phyloP scores from a whole-genome alignment of 148 eudicot genomes.

The Rhododendron vialii region DNA sequence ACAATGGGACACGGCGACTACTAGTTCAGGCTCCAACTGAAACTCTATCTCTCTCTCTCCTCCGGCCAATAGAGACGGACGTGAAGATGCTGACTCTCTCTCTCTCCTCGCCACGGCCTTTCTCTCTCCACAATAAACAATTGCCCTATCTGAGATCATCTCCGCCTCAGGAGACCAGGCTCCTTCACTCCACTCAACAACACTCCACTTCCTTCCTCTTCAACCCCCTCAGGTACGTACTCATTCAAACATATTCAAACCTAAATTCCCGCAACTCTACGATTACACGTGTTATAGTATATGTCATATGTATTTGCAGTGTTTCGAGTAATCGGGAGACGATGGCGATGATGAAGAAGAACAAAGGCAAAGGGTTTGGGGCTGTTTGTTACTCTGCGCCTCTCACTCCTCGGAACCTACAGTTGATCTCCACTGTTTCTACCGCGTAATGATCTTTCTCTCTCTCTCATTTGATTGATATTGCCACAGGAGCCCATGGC shows the following conservation, averaged over 20 bases:
- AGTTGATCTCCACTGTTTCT: constrained; percentile 54
- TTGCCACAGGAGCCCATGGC: too few species aligned
- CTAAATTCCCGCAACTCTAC: neutral
- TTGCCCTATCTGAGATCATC: constrained; percentile 7
- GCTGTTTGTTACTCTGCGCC: constrained; percentile 41
- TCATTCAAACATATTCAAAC: neutral
- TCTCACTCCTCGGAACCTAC: constrained; percentile 43
- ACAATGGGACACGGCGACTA: too few species aligned
- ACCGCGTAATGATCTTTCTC: constrained; percentile 37
- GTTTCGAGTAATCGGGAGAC: constrained; percentile 13
- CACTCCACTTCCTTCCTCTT: neutral
- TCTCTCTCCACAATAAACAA: constrained; percentile 4
- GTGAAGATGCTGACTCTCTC: constrained; percentile 5
- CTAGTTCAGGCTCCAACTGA: too few species aligned
- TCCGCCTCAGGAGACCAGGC: neutral
- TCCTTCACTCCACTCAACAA: neutral
- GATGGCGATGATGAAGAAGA: constrained; percentile 8
- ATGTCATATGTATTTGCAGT: constrained; percentile 13
- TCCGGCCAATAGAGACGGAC: neutral
- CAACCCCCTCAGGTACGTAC: constrained; percentile 9
- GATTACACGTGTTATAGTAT: neutral
- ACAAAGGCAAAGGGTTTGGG: constrained; percentile 31
- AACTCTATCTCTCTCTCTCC: neutral
- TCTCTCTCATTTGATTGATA: neutral
- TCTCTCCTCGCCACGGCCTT: constrained; percentile 10